These are phyloP conservation scores for Haplosporangium gracile DNA, from an alignment of 192 early-diverging fungal species.

Conservation along the genomic window DNA sequence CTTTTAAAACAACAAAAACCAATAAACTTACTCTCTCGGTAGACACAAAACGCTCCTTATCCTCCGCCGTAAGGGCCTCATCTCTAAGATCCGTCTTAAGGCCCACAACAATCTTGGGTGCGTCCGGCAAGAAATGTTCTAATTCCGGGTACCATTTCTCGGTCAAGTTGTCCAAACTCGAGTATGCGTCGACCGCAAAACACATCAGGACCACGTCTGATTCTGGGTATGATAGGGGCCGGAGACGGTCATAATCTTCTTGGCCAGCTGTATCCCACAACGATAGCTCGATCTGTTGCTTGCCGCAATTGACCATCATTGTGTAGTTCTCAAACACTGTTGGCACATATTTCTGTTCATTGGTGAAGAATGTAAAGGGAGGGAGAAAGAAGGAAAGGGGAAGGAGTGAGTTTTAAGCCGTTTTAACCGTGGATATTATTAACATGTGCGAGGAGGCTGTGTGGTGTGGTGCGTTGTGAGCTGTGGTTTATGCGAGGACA, in stretches of 20 bases:
- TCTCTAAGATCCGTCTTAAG: constrained; percentile 62
- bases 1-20: not conserved
- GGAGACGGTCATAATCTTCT: constrained; percentile 80
- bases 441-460: not conserved
- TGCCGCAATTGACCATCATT: constrained; percentile 66
- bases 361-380: not conserved
- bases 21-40: constrained; percentile 30
- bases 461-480: no score
- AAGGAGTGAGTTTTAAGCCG: not conserved
- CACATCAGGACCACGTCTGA: constrained; percentile 79
- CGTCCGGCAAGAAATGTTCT: constrained; percentile 57
- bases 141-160: constrained; percentile 74
- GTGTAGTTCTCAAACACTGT: constrained; percentile 84
- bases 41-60: constrained; percentile 29
- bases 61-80: constrained; percentile 14
- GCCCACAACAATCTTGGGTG: constrained; percentile 66
- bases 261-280: constrained; percentile 85
- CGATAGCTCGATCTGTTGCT: constrained; percentile 71
- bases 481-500: no score
- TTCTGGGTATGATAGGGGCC: constrained; percentile 78
- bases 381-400: constrained; percentile 3
- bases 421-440: not conserved
- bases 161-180: constrained; percentile 82
- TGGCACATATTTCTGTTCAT: constrained; percentile 71
- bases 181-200: constrained; percentile 75